Base-by-base conservation (phyloP, 2,329 filamentous ascomycete genomes). In the Geoglossum cookeanum region DNA sequence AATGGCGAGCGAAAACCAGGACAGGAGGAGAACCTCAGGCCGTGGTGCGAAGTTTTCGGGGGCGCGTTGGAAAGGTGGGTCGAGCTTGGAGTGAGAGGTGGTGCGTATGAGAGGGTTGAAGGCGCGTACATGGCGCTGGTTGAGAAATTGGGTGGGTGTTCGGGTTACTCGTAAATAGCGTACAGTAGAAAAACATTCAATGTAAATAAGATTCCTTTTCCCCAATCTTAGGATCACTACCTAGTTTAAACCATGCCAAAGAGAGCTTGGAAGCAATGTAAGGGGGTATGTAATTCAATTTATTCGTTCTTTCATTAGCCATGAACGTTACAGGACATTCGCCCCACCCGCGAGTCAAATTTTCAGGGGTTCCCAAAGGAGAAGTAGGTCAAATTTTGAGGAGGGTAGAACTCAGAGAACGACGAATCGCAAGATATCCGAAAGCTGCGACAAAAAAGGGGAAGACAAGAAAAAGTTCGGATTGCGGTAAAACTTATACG, bases 321-420 rank as follows among this genome's bases (percentile, higher is more conserved):
- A 37, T 53, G 30, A 53, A 53, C 49, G 49, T 53, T 53, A 53
- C 22, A 53, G 49, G 33, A 53, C 49, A 53, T 53, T 53, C 35
- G 30, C 49, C 37, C 30, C 22, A 32, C 29, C 30, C n/a, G 49
- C 49, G 30, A 53, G 49, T 53, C 27, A n/a, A 22, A 53, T n/a
- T 35, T 33, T 35, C 49, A 22, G 9, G 4, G 42, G 17, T 45
- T 15, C 42, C n/a, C n/a, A 53, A 53, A 53, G 30, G 33, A n/a
- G 27, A 32, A n/a, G 49, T 32, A 35, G 29, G 49, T 22, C 13
- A 53, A 32, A 35, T 35, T 53, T 53, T 32, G 49, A 22, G 22
- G 22, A 22, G 49, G 4, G 30, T 17, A n/a, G 22, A 53, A 53
- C 29, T 53, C 30, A 35, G 49, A 22, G 49, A 32, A 53, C 29